Evolutionary conservation across 1,139 yeast species (phyloP), one percentile per base, ranked within the genome.

Genomic region (Tardiomyces digboiensis): DNA sequence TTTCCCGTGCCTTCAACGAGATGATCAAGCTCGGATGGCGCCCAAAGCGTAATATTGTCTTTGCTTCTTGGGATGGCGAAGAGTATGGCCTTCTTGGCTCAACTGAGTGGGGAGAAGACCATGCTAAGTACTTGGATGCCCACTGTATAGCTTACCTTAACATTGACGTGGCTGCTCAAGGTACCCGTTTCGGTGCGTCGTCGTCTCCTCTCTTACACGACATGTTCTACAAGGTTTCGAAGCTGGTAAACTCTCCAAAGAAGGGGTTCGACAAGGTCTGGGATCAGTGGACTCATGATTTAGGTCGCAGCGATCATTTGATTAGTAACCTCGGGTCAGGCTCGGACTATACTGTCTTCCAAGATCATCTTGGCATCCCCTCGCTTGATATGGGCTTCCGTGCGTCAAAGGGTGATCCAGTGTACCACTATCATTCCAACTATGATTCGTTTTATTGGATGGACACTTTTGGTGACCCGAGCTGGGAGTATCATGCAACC

Each of bases 11-110:
- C 0, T 62, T 80, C 37, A 72, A 74, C 21, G 71, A 66, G 43
- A 71, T 88, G 40, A 53, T 58, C 38, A 55, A 63, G 44, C 47
- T 56, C 2, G 85, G 84, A 6, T 81, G 82, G 82, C 70, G 68
- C 53, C 87, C 87, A n/a, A 60, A 68, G 43, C 70, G 82, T 53
- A 74, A 82, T 0, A 76, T 81, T 21, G 57, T 64, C 18, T 67
- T 80, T 39, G 84, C 52, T 1, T 76, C 82, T 19, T 80, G 86
- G 86, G 87, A 81, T 56, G 88, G 83, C 46, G 87, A 81, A 59
- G 87, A 81, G 60, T 78, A 77, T 50, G 86, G 79, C 0, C 61
- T 81, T 21, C 54, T 81, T 14, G 87, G 88, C 1, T 76, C 83
- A 2, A 81, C 86, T 3, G 86, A 79, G 47, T 79, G 72, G 70